Evolutionary conservation across 208 protist species (phyloP), one percentile per base, ranked within the genome.

Genomic region (Acanthamoeba triangularis): DNA sequence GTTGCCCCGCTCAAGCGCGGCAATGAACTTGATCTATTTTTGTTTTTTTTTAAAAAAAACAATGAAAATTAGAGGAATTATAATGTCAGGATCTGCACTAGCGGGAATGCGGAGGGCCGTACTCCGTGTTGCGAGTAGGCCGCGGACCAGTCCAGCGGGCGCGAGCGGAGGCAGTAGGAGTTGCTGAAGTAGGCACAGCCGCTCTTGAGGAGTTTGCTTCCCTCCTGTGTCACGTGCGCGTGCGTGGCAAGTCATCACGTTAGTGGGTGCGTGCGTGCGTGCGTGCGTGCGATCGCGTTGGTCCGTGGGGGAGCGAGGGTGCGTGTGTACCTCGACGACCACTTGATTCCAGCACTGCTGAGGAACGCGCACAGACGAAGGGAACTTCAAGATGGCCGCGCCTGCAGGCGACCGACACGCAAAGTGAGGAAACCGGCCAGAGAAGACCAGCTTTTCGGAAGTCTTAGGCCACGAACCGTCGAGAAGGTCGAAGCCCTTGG

Each of bases 291-390:
- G 41, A 47, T 10, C 44, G 44, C 44, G 2, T 47, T 47, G 44
- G 44, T 47, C 44, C 25, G 25, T 35, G 23, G 33, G 10, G 33
- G 25, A 61, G 33, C n/a, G 54, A 59, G 49, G 4, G 37, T n/a
- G 44, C 33, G 18, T n/a, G 49, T 1, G 44, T 37, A 87, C 94
- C 78, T 78, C 84, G 37, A 49, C 67, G 30, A 63, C 80, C 14
- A 96, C 95, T 25, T 95, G 59, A 49, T 96, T 96, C 95, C 95
- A 96, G 37, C 85, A 92, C 37, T 96, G 95, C 63, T 96, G 95
- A 35, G 95, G 95, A 13, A 96, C 95, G 3, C 78, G 78, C 37
- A 96, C 63, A 33, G 41, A 52, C n/a, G 91, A 33, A 44, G 90
- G 90, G 74, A 95, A 94, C 63, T 92, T 92, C 8, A 72, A 30